These are phyloP conservation scores for Kluyveromyces aestuarii DNA, from an alignment of 805 yeast genomes.

Conservation along the genomic window DNA sequence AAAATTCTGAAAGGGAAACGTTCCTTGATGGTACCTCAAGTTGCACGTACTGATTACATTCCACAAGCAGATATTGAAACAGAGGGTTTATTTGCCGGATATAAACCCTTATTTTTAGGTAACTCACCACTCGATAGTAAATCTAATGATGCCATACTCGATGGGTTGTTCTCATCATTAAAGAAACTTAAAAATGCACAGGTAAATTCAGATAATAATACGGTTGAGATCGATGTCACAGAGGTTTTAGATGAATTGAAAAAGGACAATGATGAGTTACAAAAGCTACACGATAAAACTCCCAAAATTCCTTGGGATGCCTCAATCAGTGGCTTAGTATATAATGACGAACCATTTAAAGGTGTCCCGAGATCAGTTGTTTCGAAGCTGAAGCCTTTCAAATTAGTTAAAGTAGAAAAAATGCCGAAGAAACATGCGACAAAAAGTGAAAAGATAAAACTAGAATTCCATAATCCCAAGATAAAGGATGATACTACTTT, in stretches of 20 bases:
- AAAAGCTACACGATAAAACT: conserved; percentile 9
- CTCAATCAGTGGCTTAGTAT: conserved; percentile 29
- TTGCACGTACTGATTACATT: conserved; percentile 23
- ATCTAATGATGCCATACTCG: conserved; percentile 6
- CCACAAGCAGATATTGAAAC: conserved; percentile 20
- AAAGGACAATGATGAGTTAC: conserved; percentile 7
- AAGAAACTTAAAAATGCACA: conserved; percentile 12
- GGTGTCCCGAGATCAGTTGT: conserved; percentile 32
- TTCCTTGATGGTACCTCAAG: conserved; percentile 19
- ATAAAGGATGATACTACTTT: conserved; percentile 24
- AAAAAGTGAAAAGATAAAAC: conserved; percentile 45
- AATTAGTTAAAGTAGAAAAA: conserved; percentile 54
- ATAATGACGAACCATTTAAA: conserved; percentile 27
- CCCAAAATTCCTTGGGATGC: conserved; percentile 34
- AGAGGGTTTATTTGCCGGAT: conserved; percentile 38
- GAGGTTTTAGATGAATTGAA: conserved; percentile 15
- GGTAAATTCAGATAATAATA: conserved; percentile 5
- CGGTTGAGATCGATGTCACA: conserved; percentile 11
- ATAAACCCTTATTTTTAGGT: conserved; percentile 37
- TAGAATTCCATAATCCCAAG: conserved; percentile 26
- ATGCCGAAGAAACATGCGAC: conserved; percentile 72
- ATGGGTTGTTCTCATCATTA: conserved; percentile 15
- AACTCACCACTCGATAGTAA: conserved; percentile 18
- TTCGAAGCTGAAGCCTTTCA: conserved; percentile 29
- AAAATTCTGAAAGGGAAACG: not conserved